Conservation (phyloP, 192 early-diverging fungal genomes). For the Coemansia reversa region DNA sequence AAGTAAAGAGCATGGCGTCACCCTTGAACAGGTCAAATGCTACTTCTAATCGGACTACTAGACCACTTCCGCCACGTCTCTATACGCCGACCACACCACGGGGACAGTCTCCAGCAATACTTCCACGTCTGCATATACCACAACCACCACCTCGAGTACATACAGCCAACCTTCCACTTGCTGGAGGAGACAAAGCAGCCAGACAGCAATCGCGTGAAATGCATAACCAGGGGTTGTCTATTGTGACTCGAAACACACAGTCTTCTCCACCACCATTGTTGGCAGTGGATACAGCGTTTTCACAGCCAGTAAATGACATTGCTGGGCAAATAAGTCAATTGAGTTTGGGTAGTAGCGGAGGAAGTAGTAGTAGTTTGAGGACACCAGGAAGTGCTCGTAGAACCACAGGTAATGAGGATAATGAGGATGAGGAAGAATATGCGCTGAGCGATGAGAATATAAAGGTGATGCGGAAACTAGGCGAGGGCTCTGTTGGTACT, state of each 20-base stretch:
- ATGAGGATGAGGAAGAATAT: slow-evolving; percentile 44
- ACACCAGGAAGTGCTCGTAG: slow-evolving; percentile 26
- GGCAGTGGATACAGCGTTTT: slow-evolving; percentile 11
- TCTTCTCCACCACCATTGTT: background rate
- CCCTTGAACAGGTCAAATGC: slow-evolving; percentile 56
- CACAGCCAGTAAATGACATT: slow-evolving; percentile 8
- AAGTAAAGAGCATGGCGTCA: slow-evolving; percentile 30
- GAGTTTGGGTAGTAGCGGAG: slow-evolving; percentile 9
- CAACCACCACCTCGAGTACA: slow-evolving; percentile 25
- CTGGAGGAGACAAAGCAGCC: slow-evolving; percentile 38
- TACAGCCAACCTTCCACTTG: slow-evolving; percentile 25
- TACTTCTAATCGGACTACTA: slow-evolving; percentile 26
- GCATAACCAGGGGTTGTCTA: slow-evolving; percentile 33
- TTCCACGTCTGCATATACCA: slow-evolving; percentile 31
- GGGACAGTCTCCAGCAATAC: slow-evolving; percentile 27
- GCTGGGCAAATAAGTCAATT: slow-evolving; percentile 31
- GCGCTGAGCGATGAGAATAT: slow-evolving; percentile 66
- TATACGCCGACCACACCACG: slow-evolving; percentile 50
- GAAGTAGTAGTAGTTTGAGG: slow-evolving; percentile 9
- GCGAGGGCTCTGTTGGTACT: slow-evolving; percentile 91
- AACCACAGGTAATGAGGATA: background rate
- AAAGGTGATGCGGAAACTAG: slow-evolving; percentile 71
- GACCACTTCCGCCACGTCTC: slow-evolving; percentile 24
- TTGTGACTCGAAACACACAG: slow-evolving; percentile 1
- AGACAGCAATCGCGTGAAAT: slow-evolving; percentile 49